Conservation (phyloP, 495 filamentous ascomycete genomes). For the Penicillium herquei region DNA sequence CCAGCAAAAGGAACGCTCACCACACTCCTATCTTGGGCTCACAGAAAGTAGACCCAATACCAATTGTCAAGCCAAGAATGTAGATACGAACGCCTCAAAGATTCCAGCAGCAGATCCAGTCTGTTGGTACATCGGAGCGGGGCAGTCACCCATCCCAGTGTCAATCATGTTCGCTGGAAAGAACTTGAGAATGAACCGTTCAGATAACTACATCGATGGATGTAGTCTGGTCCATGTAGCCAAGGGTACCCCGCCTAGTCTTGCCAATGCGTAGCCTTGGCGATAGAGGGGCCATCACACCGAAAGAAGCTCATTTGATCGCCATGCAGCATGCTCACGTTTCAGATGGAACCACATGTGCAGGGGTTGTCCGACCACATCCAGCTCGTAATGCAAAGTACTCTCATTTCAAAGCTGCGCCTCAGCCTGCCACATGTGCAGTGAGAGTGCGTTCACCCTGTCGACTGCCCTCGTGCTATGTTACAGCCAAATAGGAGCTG, state of each 20-base stretch:
- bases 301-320: conserved; percentile 21
- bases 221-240: conserved; percentile 27
- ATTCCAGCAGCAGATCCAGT: conserved; percentile 23
- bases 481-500: conserved; percentile 31
- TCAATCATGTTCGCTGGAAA: not conserved
- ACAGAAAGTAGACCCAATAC: conserved; percentile 23
- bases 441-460: conserved; percentile 4
- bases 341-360: conserved; percentile 18
- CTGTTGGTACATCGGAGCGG: conserved; percentile 26
- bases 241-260: conserved; percentile 27
- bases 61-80: conserved; percentile 34
- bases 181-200: too few relatives aligned
- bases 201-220: too few relatives aligned
- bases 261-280: conserved; percentile 20
- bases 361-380: conserved; percentile 14
- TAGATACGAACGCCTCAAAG: conserved; percentile 29
- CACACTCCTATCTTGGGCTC: conserved; percentile 22
- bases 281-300: conserved; percentile 21
- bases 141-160: conserved; percentile 11
- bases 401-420: too few relatives aligned
- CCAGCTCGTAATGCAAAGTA: conserved; percentile 12
- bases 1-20: too few relatives aligned
- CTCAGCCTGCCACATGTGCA: not conserved
- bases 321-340: conserved; percentile 23
- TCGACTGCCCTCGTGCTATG: conserved; percentile 2